Evolutionary conservation across 2,329 filamentous ascomycete genomes (phyloP), one percentile per base, ranked within the genome.

Genomic region (Metarhizium guizhouense): DNA sequence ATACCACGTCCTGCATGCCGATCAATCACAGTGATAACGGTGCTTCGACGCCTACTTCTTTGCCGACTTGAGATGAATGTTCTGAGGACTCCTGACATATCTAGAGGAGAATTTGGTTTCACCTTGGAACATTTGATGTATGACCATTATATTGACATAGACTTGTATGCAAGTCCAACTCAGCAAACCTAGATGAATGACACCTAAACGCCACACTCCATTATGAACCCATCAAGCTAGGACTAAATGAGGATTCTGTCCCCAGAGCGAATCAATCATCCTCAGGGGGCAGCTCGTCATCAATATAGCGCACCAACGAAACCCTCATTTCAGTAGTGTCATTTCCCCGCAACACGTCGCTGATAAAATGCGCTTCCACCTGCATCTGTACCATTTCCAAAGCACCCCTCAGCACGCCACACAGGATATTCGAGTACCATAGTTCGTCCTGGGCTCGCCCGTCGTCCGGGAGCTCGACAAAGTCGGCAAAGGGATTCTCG

Each of bases 311-410:
- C 65, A 97, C 83, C 64, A 99, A 74, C 32, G 90, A 90, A 66
- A 99, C 87, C 66, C 93, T 82, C 89, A 99, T 96, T 77, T 99
- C 94, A 1, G 94, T 99, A 18, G 89, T 93, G 69, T 99, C 94
- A 66, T 96, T 93, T 3, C 94, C 94, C 56, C 91, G 84, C 58
- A 99, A 77, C 36, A 96, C 82, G 70, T 99, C 94, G 70, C 90
- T 96, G 66, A 95, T 88, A 69, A 97, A 99, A 68, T 95, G 92
- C 50, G 90, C 90, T 69, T 99, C 93, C 4, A 97, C 91, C 72
- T 97, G 94, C 90, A 97, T 96, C 80, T 97, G 93, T 67, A 97
- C 93, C 94, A 99, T 99, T 72, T 99, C 94, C 57, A 99, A 72
- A 1, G 93, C 87, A 14, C 94, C 94, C 63, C 94, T 81, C 58